These are phyloP conservation scores for Didymella exigua DNA, from an alignment of 2,329 filamentous ascomycete species.

Conservation along the genomic window DNA sequence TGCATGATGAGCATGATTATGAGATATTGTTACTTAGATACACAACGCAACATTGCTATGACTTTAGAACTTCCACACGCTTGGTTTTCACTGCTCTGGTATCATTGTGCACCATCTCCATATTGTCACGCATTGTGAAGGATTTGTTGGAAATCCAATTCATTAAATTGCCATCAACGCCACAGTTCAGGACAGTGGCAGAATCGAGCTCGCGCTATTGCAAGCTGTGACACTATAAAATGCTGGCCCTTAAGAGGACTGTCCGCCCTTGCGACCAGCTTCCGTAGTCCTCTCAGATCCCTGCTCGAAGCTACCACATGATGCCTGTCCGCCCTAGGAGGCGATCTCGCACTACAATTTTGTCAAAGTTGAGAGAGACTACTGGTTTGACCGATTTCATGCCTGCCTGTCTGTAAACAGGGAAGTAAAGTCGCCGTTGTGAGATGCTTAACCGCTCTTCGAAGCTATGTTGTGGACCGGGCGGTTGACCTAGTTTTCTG, in stretches of 20 bases:
- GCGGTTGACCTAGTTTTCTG: slow-evolving; percentile 58
- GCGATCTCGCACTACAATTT: slow-evolving; percentile 55
- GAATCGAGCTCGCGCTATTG: not conserved
- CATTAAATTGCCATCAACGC: not conserved
- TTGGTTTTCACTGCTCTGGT: not conserved
- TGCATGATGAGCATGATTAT: not conserved
- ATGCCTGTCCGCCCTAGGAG: slow-evolving; percentile 61
- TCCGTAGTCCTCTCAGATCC: slow-evolving; percentile 60
- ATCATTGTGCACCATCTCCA: not conserved
- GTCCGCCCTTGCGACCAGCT: slow-evolving; percentile 61
- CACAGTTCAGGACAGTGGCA: not conserved
- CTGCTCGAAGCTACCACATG: slow-evolving; percentile 60
- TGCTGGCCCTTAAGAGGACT: slow-evolving; percentile 3
- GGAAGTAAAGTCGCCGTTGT: slow-evolving; percentile 46
- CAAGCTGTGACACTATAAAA: not conserved
- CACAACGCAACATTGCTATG: slow-evolving; percentile 10
- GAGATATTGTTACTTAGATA: not conserved
- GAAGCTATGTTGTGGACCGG: slow-evolving; percentile 53
- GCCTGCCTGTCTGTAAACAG: slow-evolving; percentile 43
- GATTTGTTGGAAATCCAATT: not conserved
- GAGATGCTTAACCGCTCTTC: slow-evolving; percentile 51
- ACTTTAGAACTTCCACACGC: not conserved
- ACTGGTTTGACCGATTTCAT: not conserved
- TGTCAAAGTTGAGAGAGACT: not conserved
- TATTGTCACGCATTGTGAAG: not conserved